phyloP scores from a whole-genome alignment of 2,329 filamentous ascomycete species.

The Magnaporthales sp. region DNA sequence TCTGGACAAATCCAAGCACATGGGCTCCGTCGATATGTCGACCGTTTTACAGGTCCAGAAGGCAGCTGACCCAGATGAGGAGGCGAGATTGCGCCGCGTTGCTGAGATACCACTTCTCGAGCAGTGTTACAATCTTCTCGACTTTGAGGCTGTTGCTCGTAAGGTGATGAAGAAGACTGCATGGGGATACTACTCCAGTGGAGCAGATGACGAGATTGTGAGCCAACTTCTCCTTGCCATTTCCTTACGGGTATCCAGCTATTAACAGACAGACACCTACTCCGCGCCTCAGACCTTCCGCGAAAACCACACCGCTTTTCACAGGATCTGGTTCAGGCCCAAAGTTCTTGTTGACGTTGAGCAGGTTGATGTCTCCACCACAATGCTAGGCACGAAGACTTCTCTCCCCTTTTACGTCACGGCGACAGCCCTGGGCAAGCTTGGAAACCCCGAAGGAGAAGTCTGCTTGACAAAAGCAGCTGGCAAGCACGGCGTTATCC shows the following conservation, averaged over 20 bases:
- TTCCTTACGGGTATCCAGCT: neutral
- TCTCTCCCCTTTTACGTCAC: conserved; percentile 93
- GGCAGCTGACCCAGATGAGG: conserved; percentile 50
- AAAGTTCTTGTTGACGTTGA: conserved; percentile 84
- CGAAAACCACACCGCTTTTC: conserved; percentile 92
- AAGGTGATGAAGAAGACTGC: conserved; percentile 91
- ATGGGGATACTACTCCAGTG: conserved; percentile 97
- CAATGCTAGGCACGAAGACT: conserved; percentile 83
- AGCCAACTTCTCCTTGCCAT: conserved; percentile 14
- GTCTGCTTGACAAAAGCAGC: conserved; percentile 82
- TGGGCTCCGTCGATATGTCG: conserved; percentile 82
- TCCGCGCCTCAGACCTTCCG: conserved; percentile 62
- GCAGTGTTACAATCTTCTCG: conserved; percentile 88
- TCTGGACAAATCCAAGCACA: conserved; percentile 74
- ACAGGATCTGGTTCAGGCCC: conserved; percentile 95
- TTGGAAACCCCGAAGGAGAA: conserved; percentile 90
- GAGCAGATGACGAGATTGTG: conserved; percentile 82
- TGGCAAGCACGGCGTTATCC: conserved; percentile 78
- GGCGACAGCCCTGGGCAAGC: conserved; percentile 88
- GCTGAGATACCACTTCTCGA: conserved; percentile 69
- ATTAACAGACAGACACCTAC: conserved; percentile 13
- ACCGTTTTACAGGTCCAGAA: conserved; percentile 65
- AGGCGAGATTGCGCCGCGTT: conserved; percentile 64
- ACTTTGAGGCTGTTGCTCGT: conserved; percentile 90
- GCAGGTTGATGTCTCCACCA: conserved; percentile 76